Conservation (phyloP, 169 alveolate genomes). For the Plasmodium falciparum region DNA sequence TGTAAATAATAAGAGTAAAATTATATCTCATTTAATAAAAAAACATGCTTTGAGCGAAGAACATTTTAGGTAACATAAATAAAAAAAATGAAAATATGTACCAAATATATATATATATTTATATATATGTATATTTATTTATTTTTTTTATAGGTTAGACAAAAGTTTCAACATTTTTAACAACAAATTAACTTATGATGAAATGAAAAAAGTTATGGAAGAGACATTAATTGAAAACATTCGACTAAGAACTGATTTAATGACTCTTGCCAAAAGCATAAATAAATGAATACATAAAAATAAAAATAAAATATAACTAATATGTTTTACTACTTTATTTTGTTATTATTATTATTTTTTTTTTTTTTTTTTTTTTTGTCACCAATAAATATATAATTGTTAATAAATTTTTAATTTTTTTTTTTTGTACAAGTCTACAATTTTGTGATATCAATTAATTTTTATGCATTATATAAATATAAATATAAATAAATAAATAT, state of each 20-base stretch:
- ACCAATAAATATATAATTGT: no score
- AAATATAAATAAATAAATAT: no score
- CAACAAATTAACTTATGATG: slow-evolving; percentile 31
- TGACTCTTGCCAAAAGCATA: slow-evolving; percentile 17
- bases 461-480: no score
- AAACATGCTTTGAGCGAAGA: slow-evolving; percentile 25
- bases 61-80: slow-evolving; percentile 23
- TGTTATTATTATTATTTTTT: neutral
- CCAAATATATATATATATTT: neutral
- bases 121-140: neutral
- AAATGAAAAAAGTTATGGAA: slow-evolving; percentile 47
- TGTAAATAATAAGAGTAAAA: slow-evolving; percentile 31
- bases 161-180: slow-evolving; percentile 2
- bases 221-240: slow-evolving; percentile 53
- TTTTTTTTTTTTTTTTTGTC: neutral
- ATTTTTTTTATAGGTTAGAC: slow-evolving; percentile 17
- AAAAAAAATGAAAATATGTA: neutral
- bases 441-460: no score
- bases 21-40: slow-evolving; percentile 30
- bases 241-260: slow-evolving; percentile 32
- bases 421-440: no score
- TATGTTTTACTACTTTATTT: neutral
- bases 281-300: neutral
- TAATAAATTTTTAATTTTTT: no score
- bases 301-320: neutral